Evolutionary conservation across 177 flowering plant species (phyloP), one percentile per base, ranked within the genome.

Genomic region (Vitis hybrid): DNA sequence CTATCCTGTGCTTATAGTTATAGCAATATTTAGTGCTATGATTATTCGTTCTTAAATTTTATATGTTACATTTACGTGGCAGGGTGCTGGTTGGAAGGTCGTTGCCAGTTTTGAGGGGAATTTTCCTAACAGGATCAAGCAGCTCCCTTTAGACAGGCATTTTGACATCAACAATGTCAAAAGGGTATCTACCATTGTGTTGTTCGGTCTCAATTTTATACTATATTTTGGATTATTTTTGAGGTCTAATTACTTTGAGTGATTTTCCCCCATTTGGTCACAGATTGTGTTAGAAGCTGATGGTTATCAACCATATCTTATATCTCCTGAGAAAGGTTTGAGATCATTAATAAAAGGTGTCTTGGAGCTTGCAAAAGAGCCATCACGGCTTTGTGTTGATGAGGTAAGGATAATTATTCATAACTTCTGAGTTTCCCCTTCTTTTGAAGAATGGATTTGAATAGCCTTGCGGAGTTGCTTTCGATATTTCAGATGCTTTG

Each of bases 261-360:
- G 29, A 26, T 26, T 26, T 10, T 53, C 61, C 50, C 31, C 10
- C 18, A 5, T 11, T 74, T 18, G 60, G 31, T 76, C 62, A 11
- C 83, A 94, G 99, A 85, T 96, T 78, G 99, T 96, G 56, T 80
- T 96, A 19, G 98, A 96, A 84, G 99, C 98, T 62, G 99, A 96
- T 85, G 99, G 99, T 75, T 96, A 96, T 86, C 99, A 96, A 74
- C 98, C 99, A 14, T 96, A 96, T 83, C 98, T 96, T 70, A 96
- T 96, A 68, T 96, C 99, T 73, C 99, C 99, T 7, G 99, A 96
- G 78, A 96, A 96, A 77, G 98, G 99, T 51, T 76, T 96, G 61
- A 87, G 99, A 70, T 96, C 99, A 55, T 79, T 96, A 66, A 92
- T 96, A 71, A 96, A 94, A 75, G 81, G 77, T 64, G 98, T 96